Conservation (phyloP, 2,329 filamentous ascomycete genomes). For the Anisogramma anomala region DNA sequence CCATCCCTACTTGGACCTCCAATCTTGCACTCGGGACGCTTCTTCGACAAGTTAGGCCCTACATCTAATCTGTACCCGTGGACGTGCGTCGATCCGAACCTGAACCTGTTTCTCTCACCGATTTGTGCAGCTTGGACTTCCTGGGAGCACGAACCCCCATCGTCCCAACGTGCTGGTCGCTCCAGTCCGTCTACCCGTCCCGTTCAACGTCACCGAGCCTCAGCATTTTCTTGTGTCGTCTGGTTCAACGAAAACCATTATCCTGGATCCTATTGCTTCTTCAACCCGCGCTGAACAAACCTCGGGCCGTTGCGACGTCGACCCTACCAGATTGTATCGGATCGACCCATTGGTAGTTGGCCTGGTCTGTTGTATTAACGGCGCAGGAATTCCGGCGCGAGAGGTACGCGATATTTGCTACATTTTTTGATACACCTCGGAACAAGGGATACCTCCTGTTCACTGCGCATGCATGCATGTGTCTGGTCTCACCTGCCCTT, state of each 20-base stretch:
- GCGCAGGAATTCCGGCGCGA: not conserved
- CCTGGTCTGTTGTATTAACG: no score
- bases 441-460: not conserved
- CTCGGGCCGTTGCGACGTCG: not conserved
- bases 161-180: not conserved
- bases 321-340: no score
- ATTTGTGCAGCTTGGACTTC: not conserved
- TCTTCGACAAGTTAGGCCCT: not conserved
- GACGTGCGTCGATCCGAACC: not conserved
- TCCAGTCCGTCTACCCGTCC: not conserved
- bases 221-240: not conserved
- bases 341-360: no score
- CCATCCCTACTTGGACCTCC: not conserved
- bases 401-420: slow-evolving; percentile 1
- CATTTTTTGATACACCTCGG: not conserved
- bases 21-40: not conserved
- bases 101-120: no score
- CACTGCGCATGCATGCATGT: not conserved
- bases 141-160: not conserved
- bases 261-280: not conserved
- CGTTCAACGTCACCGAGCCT: slow-evolving; percentile 1
- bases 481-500: slow-evolving; percentile 12
- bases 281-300: not conserved
- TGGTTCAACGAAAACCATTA: not conserved
- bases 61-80: no score